Percentiles rank a stretch among this genome's conserved stretches.
Evolutionary conservation across 1,284 basidiomycete genomes (phyloP).

Genomic region (Ganoderma boninense): DNA sequence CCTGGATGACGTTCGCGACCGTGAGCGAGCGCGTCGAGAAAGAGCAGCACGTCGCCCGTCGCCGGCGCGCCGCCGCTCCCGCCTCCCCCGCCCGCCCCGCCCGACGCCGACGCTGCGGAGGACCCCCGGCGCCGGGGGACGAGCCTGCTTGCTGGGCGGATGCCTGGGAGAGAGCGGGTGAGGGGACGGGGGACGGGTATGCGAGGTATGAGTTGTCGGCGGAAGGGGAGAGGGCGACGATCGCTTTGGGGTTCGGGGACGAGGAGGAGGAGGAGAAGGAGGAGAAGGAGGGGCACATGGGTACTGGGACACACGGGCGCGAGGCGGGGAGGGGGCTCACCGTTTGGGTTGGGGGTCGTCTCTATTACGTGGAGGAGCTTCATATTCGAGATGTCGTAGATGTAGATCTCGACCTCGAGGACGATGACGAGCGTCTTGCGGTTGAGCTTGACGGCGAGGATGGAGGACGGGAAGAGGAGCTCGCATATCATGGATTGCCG

Average conservation of each 20-base stretch:
- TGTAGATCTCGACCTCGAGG: conserved; percentile 96
- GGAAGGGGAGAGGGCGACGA: conserved; percentile 95
- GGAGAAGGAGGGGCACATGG: conserved; percentile 2
- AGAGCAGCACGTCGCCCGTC: conserved; percentile 89
- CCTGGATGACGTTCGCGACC: conserved; percentile 95
- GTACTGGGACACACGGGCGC: conserved; percentile 13
- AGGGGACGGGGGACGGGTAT: conserved; percentile 94
- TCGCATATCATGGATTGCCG: conserved; percentile 99
- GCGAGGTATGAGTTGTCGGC: conserved; percentile 96
- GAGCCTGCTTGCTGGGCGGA: conserved; percentile 43
- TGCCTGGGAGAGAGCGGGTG: conserved; percentile 66
- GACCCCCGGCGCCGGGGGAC: conserved; percentile 36
- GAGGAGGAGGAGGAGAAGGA: too few relatives aligned
- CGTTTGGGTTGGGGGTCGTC: conserved; percentile 94
- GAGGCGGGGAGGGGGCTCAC: conserved; percentile 49
- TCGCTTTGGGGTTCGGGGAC: conserved; percentile 60
- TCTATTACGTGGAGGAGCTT: conserved; percentile 97
- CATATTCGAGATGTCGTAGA: conserved; percentile 99
- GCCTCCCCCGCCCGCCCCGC: conserved; percentile 35
- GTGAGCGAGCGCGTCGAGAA: conserved; percentile 94
- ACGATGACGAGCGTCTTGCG: conserved; percentile 96
- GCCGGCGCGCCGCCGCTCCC: conserved; percentile 53
- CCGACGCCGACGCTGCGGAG: conserved; percentile 40
- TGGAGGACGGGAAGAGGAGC: conserved; percentile 94
- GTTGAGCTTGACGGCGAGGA: conserved; percentile 96